phyloP scores from a whole-genome alignment of 352 stramenopile species.

The Globisporangium canariense region DNA sequence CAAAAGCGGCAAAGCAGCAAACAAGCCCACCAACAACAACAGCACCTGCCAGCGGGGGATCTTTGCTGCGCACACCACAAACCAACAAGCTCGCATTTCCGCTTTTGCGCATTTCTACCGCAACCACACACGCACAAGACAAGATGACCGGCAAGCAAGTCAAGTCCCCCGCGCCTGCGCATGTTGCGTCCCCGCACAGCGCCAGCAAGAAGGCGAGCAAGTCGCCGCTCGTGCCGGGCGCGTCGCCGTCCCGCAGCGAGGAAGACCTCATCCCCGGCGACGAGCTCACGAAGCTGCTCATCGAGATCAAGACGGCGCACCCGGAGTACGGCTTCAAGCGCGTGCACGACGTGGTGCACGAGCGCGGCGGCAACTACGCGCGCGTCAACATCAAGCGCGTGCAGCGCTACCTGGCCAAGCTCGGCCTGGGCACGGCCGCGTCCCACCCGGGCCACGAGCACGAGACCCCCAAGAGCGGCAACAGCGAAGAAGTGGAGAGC shows the following conservation, averaged over 20 bases:
- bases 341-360: conserved; percentile 28
- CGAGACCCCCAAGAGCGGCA: conserved; percentile 23
- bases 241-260: conserved; percentile 6
- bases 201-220: conserved; percentile 10
- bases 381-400: conserved; percentile 31
- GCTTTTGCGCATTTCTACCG: not conserved
- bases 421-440: conserved; percentile 15
- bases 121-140: not conserved
- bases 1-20: not conserved
- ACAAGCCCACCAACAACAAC: not conserved
- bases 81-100: not conserved
- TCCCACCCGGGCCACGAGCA: conserved; percentile 14
- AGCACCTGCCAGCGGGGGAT: not conserved
- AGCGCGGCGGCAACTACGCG: conserved; percentile 31
- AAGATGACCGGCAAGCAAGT: conserved; percentile 6
- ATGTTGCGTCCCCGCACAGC: conserved; percentile 1
- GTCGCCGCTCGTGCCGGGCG: conserved; percentile 2
- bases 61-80: not conserved
- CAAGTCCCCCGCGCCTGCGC: conserved; percentile 9
- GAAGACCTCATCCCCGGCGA: conserved; percentile 22
- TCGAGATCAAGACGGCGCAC: conserved; percentile 43
- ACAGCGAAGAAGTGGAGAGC: conserved; percentile 39
- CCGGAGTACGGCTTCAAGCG: conserved; percentile 34
- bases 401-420: conserved; percentile 35
- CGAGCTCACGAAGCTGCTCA: conserved; percentile 31